A percentile compares a stretch with the other conserved stretches of the same genome.
Conservation (phyloP, 2,329 filamentous ascomycete species). For the Neoarthrinium moseri region DNA sequence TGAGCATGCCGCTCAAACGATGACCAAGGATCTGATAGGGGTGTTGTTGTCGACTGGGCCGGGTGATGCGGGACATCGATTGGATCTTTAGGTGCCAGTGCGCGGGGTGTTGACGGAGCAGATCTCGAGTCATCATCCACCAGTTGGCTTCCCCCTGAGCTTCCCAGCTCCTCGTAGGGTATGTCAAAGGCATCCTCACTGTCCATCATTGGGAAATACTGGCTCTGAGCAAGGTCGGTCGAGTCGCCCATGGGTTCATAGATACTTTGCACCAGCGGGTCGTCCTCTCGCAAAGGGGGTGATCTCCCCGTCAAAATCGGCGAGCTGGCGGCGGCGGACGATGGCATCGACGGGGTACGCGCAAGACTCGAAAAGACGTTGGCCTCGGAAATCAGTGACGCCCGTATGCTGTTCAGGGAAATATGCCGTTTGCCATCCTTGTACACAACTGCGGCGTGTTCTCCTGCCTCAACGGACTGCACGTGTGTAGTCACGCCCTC, state of each 20-base stretch:
- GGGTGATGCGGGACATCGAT: constrained; percentile 25
- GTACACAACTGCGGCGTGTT: constrained; percentile 36
- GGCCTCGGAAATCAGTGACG: constrained; percentile 65
- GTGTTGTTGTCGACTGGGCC: constrained; percentile 30
- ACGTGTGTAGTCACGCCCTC: constrained; percentile 58
- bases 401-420: constrained; percentile 61
- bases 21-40: constrained; percentile 30
- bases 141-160: constrained; percentile 29
- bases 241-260: constrained; percentile 29
- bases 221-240: constrained; percentile 31
- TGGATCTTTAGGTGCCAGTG: constrained; percentile 31
- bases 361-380: constrained; percentile 62
- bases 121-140: constrained; percentile 32
- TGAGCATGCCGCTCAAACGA: constrained; percentile 27
- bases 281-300: constrained; percentile 21
- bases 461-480: constrained; percentile 26
- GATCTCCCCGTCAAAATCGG: constrained; percentile 31
- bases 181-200: constrained; percentile 58
- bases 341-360: constrained; percentile 56
- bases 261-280: constrained; percentile 15
- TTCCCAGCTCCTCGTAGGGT: constrained; percentile 51
- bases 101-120: constrained; percentile 51
- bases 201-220: constrained; percentile 37
- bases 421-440: constrained; percentile 67
- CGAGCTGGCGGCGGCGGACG: constrained; percentile 52